Conservation (phyloP, 371 early-diverging fungal species). For the Rhizopus delemar region DNA sequence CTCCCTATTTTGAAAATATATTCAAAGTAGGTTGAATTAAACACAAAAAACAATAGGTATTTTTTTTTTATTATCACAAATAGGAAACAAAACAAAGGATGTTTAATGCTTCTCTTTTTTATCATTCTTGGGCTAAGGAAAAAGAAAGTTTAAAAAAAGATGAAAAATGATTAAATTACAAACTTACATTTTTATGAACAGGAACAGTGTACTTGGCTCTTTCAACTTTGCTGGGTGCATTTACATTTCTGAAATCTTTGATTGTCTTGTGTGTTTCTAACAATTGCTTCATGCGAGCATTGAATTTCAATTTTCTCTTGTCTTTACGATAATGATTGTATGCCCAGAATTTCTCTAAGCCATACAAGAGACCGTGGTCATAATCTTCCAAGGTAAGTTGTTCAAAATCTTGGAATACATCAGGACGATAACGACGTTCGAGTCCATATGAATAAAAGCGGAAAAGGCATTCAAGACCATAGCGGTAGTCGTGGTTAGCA, state of each 20-base stretch:
- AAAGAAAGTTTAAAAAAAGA: not conserved
- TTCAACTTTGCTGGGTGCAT: constrained; percentile 27
- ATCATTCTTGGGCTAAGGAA: not conserved
- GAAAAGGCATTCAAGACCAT: constrained; percentile 91
- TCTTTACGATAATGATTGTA: constrained; percentile 89
- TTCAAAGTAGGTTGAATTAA: no score
- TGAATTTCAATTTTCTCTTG: constrained; percentile 68
- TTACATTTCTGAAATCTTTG: constrained; percentile 71
- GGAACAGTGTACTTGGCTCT: constrained; percentile 44
- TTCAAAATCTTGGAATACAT: constrained; percentile 89
- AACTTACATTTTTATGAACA: constrained; percentile 39
- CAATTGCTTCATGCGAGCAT: constrained; percentile 60
- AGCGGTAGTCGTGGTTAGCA: constrained; percentile 81
- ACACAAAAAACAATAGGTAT: no score
- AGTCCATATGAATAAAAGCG: constrained; percentile 95
- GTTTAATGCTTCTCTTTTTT: constrained; percentile 3
- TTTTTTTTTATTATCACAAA: no score
- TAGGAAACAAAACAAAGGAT: not conserved
- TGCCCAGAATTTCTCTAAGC: constrained; percentile 97
- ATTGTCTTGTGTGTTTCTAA: constrained; percentile 68
- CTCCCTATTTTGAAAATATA: no score
- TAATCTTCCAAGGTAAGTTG: constrained; percentile 76
- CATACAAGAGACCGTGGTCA: constrained; percentile 78
- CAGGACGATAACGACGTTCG: constrained; percentile 84
- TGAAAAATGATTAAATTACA: not conserved